Evolutionary conservation across 768 basidiomycete species (phyloP), one percentile per base, ranked within the genome.

Genomic region (Leccinum broughii): DNA sequence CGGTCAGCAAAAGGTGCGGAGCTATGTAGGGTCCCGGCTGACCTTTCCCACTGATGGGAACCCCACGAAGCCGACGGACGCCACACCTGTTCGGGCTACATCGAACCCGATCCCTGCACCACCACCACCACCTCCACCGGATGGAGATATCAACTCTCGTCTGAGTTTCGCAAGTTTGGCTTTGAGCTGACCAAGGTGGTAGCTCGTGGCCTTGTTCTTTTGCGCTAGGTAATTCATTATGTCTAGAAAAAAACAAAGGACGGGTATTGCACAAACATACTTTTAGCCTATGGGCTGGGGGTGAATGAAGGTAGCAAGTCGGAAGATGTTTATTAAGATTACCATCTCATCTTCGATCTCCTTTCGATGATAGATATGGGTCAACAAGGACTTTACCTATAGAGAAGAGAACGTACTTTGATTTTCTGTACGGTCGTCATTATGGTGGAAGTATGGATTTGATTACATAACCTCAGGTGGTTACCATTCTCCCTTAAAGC

Each of bases 341-440:
- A 90, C 92, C 95, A 95, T 95, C 77, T 95, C 93, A 92, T 93
- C 92, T 84, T 95, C 93, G 75, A 95, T 85, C 86, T 93, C 93
- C 90, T 93, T 68, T 61, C 30, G 50, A 35, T 61, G 54, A 54
- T 8, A 37, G 9, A 54, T 44, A 58, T 59, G 30, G 61, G 57
- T 64, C 57, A 63, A 54, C 56, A 64, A 54, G 20, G 6, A 53
- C 4, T 26, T 34, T 56, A 51, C 57, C 71, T 59, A 74, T 69
- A 64, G 35, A 48, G 61, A 57, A 57, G 15, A 34, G 54, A 41
- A 63, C 71, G 37, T 64, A 87, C 90, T 77, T 93, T 93, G 63
- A 94, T 92, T 77, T 93, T 94, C 76, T 94, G 92, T 63, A 95
- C 80, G 64, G 92, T 95, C 53, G 92, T 93, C 92, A 93, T 93